Evolutionary conservation across 1,139 yeast genomes (phyloP), one percentile per base, ranked within the genome.

Genomic region (Candida frijolesensis): DNA sequence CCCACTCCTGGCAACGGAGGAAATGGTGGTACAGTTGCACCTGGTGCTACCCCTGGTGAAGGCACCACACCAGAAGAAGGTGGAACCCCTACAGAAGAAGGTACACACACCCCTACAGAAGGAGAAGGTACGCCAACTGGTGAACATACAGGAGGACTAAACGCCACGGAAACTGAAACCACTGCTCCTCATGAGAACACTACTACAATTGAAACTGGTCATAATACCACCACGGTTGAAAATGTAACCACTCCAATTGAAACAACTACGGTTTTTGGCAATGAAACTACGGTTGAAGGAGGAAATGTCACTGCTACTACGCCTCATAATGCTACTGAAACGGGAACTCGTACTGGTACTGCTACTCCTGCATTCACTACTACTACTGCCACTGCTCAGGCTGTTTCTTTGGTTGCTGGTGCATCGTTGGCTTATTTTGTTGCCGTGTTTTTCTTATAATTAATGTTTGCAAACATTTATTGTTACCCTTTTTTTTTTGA

Each of bases 371-470:
- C 48, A 12, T 35, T 35, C 32, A 32, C 45, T 10, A 40, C 44
- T 7, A 52, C 54, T 33, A 49, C 54, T 19, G 47, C 48, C 11
- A 49, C 44, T 16, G 53, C 45, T 19, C 45, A 46, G 14, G 56
- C 52, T 25, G 49, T 37, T 10, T 45, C 50, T 4, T 42, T 49
- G 35, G 47, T 43, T 40, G 50, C 50, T 39, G 53, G 51, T 35
- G 56, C 53, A 12, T 46, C 50, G 8, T 45, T 53, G 30, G 54
- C 50, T 39, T 53, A 51, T 27, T 27, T 51, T 10, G 47, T 50
- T 45, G 50, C 46, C 7, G 38, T 48, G 15, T 37, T 50, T 12
- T 42, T 49, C 41, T 46, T 49, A 35, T 49, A 45, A 25, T 29
- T 38, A 38, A 38, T 38, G 27, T 15, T 16, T 38, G 14, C 22